A percentile compares a stretch with the other conserved stretches of the same genome.
Evolutionary conservation across 352 stramenopile species (phyloP).

Genomic region (Phytophthora quininea): DNA sequence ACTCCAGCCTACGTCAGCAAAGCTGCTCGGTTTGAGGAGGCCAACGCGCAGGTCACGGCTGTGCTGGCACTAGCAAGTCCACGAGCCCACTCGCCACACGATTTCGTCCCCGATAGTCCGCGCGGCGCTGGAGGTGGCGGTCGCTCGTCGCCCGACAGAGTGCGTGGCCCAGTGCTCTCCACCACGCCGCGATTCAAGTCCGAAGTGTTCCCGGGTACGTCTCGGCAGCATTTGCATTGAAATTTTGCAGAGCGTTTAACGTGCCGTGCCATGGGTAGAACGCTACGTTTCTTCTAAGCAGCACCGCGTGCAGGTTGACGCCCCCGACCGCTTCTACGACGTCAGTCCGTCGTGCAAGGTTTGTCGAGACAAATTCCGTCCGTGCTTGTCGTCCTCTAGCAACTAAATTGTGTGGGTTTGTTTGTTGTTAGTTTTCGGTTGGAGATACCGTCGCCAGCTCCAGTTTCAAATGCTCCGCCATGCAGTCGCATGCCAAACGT

Average conservation of each 20-base stretch:
- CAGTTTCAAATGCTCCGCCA: constrained; percentile 66
- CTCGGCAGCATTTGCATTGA: no score
- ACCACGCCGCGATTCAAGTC: constrained; percentile 78
- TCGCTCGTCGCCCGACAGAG: constrained; percentile 38
- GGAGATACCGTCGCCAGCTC: constrained; percentile 67
- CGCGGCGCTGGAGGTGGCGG: constrained; percentile 18
- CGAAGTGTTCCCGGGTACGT: constrained; percentile 57
- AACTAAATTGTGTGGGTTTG: no score
- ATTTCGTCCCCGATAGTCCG: constrained; percentile 21
- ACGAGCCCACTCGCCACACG: constrained; percentile 10
- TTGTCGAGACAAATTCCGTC: not conserved
- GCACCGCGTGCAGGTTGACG: constrained; percentile 54
- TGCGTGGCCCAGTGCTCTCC: constrained; percentile 58
- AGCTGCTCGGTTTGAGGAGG: constrained; percentile 57
- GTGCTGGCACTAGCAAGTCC: constrained; percentile 37
- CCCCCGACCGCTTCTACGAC: constrained; percentile 76
- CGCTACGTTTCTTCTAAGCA: constrained; percentile 75
- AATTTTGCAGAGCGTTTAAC: not conserved
- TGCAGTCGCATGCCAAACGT: constrained; percentile 60
- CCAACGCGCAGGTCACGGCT: constrained; percentile 55
- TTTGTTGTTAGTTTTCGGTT: constrained; percentile 51
- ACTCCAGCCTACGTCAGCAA: constrained; percentile 66
- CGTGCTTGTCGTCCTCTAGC: no score
- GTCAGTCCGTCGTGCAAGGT: constrained; percentile 72
- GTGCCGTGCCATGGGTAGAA: constrained; percentile 36